Percentiles rank a stretch among this genome's conserved stretches.
These are phyloP conservation scores for Isoetes taiwanensis DNA, from an alignment of 75 land plant species.

Conservation along the genomic window DNA sequence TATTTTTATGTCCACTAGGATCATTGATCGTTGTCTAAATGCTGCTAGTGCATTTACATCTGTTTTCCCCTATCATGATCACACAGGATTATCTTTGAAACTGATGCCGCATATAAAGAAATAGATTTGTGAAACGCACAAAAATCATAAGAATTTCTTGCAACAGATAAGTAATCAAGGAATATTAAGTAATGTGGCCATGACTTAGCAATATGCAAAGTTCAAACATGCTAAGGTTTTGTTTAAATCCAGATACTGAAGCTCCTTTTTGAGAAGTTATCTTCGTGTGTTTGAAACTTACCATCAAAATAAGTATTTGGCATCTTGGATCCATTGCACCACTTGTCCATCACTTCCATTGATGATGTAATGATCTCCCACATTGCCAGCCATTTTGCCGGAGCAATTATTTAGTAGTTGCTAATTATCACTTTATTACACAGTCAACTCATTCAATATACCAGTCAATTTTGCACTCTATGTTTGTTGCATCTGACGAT, in stretches of 20 bases:
- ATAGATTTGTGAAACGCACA: too few species aligned
- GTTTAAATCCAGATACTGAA: too few species aligned
- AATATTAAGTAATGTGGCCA: too few species aligned
- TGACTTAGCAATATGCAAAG: too few species aligned
- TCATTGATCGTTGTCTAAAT: conserved; percentile 96
- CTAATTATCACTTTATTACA: neutral
- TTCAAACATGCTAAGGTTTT: too few species aligned
- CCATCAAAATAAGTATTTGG: conserved; percentile 82
- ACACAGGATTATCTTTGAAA: too few species aligned
- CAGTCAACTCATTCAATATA: too few species aligned
- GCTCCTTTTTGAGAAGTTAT: too few species aligned
- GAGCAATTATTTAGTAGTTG: neutral
- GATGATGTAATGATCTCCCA: conserved; percentile 66
- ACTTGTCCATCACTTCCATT: conserved; percentile 99
- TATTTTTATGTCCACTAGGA: conserved; percentile 61
- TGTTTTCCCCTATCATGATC: conserved; percentile 99
- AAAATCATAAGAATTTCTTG: too few species aligned
- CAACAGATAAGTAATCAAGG: too few species aligned
- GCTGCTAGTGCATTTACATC: conserved; percentile 44
- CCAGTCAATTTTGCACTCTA: conserved; percentile 80
- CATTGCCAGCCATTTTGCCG: conserved; percentile 19
- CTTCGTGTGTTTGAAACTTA: too few species aligned
- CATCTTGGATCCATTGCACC: conserved; percentile 99
- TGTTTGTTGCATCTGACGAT: conserved; percentile 97
- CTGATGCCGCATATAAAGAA: too few species aligned